Evolutionary conservation across 345 rosid genomes (phyloP), one percentile per base, ranked within the genome.

Genomic region (Atalantia buxifolia): DNA sequence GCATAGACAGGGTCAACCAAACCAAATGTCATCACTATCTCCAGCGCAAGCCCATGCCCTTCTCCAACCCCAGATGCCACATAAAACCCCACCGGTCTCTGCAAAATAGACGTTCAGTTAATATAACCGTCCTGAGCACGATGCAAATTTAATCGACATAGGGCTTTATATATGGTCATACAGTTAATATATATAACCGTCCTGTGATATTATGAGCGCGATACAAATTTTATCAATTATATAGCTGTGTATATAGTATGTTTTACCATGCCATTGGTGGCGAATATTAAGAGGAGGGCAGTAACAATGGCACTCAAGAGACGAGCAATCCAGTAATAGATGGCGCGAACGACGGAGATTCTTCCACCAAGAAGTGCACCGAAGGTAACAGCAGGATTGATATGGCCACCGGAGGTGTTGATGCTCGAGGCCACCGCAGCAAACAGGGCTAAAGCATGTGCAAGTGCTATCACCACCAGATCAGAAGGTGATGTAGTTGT

Each of bases 331-430:
- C 95, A 92, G 81, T 90, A 93, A 78, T 65, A 88, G 56, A 87
- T 27, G 67, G 92, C 92, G 7, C 92, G 88, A 45, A 93, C 42
- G 13, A 90, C 78, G 0, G 94, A 82, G 72, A 93, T 72, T 81
- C 93, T 86, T 40, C 97, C 95, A 19, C 97, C 94, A 10, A 92
- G 71, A 13, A 92, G 86, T 42, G 93, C 85, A 22, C 83, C 92
- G 9, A 90, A 89, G 74, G 98, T 92, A 63, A 90, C 92, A 0
- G 98, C 98, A 1, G 98, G 94, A 78, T 93, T 93, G 33, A 92
- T 86, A 68, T 93, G 96, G 42, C 94, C 98, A 14, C 93, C 93
- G 0, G 95, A 93, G 74, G 89, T 64, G 84, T 90, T 92, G 70
- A 88, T 85, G 78, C 90, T 86, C 0, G 90, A 87, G 0, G 97